Percentiles rank a stretch among this genome's conserved stretches.
These are phyloP conservation scores for Penicillium nucicola DNA, from an alignment of 495 filamentous ascomycete genomes.

Conservation along the genomic window DNA sequence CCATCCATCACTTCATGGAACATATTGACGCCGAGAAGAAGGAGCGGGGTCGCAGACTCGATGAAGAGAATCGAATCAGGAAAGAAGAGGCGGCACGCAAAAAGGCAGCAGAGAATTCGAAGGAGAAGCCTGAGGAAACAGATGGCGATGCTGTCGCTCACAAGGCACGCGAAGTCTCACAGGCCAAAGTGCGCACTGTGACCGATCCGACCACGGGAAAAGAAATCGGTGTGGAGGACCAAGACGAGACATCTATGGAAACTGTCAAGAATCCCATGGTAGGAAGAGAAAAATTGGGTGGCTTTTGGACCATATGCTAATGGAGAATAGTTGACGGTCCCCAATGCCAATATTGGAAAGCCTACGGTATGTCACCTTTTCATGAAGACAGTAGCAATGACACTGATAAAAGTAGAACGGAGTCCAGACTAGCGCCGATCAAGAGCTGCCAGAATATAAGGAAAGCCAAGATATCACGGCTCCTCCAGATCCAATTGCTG, in stretches of 20 bases:
- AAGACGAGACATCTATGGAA: constrained; percentile 64
- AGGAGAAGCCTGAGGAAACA: constrained; percentile 34
- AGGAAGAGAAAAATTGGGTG: constrained; percentile 4
- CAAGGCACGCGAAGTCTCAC: constrained; percentile 38
- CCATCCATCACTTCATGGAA: constrained; percentile 78
- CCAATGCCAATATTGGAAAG: constrained; percentile 82
- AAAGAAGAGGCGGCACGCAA: constrained; percentile 24
- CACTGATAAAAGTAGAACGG: constrained; percentile 34
- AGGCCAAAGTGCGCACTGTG: constrained; percentile 62
- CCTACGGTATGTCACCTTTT: constrained; percentile 47
- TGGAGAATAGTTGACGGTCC: constrained; percentile 64
- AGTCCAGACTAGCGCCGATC: constrained; percentile 59
- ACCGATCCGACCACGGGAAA: constrained; percentile 85
- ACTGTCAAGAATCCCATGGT: constrained; percentile 67
- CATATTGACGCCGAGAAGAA: constrained; percentile 75
- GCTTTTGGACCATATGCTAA: not conserved
- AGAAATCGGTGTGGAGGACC: constrained; percentile 85
- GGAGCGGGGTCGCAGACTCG: constrained; percentile 65
- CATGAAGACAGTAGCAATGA: not conserved
- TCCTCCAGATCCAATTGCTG: constrained; percentile 79
- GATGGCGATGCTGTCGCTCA: constrained; percentile 38
- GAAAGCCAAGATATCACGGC: constrained; percentile 85
- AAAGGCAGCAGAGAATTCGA: constrained; percentile 35
- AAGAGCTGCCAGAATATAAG: constrained; percentile 71
- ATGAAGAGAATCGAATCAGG: constrained; percentile 44